Evolutionary conservation across 2,329 filamentous ascomycete species (phyloP).

Genomic region (Tolypocladium paradoxum): DNA sequence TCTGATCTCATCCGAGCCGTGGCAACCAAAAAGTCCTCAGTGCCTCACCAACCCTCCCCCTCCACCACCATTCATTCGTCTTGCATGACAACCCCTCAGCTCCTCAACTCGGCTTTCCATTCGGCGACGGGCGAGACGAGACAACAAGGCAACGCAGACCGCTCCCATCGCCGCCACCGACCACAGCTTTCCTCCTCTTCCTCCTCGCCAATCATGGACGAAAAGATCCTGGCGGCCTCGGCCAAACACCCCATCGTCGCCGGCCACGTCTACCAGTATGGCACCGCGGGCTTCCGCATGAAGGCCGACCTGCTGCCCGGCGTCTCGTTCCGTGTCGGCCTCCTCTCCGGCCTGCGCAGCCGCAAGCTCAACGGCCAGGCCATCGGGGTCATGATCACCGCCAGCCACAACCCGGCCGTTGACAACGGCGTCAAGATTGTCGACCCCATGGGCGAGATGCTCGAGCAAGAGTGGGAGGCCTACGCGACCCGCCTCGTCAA

Average conservation of each 20-base stretch:
- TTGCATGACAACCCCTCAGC: background rate
- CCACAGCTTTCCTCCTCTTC: background rate
- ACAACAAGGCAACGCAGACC: background rate
- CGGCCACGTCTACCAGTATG: conserved; percentile 50
- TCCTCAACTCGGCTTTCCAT: background rate
- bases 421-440: conserved; percentile 95
- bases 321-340: conserved; percentile 83
- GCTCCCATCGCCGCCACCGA: background rate
- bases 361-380: conserved; percentile 82
- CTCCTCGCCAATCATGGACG: conserved; percentile 33
- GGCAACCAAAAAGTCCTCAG: background rate
- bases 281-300: conserved; percentile 60
- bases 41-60: background rate
- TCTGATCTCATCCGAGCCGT: background rate
- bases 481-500: conserved; percentile 88
- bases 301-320: conserved; percentile 74
- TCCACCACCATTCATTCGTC: conserved; percentile 1
- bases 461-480: conserved; percentile 88
- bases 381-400: conserved; percentile 94
- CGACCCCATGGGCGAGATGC: conserved; percentile 96
- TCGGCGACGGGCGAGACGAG: background rate
- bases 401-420: conserved; percentile 79
- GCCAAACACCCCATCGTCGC: conserved; percentile 49
- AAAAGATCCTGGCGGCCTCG: conserved; percentile 48
- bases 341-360: conserved; percentile 79